Evolutionary conservation across 202 grass and related monocot genomes (phyloP), one percentile per base, ranked within the genome.

Genomic region (Dendrocalamus latiflorus): DNA sequence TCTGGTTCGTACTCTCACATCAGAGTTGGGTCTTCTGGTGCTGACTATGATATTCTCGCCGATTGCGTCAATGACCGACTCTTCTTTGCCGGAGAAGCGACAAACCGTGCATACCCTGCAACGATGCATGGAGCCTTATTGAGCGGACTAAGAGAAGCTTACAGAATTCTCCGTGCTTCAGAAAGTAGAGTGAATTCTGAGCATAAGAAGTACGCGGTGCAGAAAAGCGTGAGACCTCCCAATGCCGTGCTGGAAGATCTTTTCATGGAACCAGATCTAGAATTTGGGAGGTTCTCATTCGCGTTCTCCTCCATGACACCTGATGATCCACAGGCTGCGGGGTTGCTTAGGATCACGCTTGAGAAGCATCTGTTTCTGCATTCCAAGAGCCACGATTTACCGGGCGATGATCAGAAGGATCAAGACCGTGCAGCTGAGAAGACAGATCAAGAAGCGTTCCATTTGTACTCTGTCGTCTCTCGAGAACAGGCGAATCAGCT

Each of bases 81-180:
- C 12, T 98, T 98, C 81, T 98, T 98, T 69, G 95, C 92, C 2
- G 95, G 95, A 64, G 95, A 98, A 76, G 92, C 95, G 0, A 98
- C 95, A 37, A 93, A 78, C 74, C 86, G 92, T 55, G 83, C 91
- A 56, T 92, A 98, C 67, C 95, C 95, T 68, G 95, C 95, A 24
- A 98, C 95, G 1, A 98, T 98, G 95, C 95, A 98, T 68, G 95
- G 95, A 48, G 95, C 95, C 68, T 93, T 98, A 77, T 68, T 98
- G 74, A 98, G 95, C 4, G 95, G 95, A 68, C 78, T 98, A 59
- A 94, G 92, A 70, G 95, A 98, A 81, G 95, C 95, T 79, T 88
- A 84, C 44, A 78, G 76, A 47, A 94, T 98, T 66, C 75, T 83
- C n/a, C 75, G 83, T 37, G 88, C 88, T 42, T 72, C 79, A 42